Evolutionary conservation across 164 flowering plant genomes (phyloP), one percentile per base, ranked within the genome.

Genomic region (Hamamelis virginiana): DNA sequence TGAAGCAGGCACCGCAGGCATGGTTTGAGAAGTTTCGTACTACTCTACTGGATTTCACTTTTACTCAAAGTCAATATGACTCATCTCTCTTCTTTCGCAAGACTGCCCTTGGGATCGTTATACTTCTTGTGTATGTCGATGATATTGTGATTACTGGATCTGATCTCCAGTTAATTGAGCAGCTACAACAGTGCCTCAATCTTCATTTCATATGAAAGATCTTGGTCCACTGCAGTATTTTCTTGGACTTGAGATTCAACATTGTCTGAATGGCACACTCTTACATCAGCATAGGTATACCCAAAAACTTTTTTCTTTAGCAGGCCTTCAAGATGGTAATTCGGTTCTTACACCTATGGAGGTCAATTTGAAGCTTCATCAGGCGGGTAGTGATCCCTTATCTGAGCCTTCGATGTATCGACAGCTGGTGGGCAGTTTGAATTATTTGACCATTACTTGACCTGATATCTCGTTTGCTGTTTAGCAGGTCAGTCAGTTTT

Each of bases 21-120:
- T 64, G 67, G 68, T 65, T 65, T 50, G 59, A 65, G n/a, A 65
- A 65, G 44, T 50, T 65, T 28, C 59, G 58, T 0, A 11, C 45
- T 0, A 65, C 68, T 26, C 38, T 64, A 5, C 43, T 64, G 14
- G 26, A 15, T 25, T 65, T 65, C 19, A 4, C 25, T 12, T 65
- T 65, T 38, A 18, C 45, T 1, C 57, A 64, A 23, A 65, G 44
- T 27, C 26, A 50, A 21, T 50, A 27, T 65, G 68, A 51, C 25
- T 65, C 46, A 1, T 65, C 27, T 11, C 56, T 64, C 22, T 64
- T 47, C 22, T 33, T 65, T 16, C 68, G 8, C 11, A 51, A n/a
- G 59, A 65, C 68, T 15, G 4, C 44, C 25, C 5, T 1, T 1
- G 46, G 58, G 6, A 65, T 52, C 12, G 45, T 52, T 13, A 8